Base-by-base conservation (phyloP, 495 filamentous ascomycete species). In the Penicillium diatomitis region DNA sequence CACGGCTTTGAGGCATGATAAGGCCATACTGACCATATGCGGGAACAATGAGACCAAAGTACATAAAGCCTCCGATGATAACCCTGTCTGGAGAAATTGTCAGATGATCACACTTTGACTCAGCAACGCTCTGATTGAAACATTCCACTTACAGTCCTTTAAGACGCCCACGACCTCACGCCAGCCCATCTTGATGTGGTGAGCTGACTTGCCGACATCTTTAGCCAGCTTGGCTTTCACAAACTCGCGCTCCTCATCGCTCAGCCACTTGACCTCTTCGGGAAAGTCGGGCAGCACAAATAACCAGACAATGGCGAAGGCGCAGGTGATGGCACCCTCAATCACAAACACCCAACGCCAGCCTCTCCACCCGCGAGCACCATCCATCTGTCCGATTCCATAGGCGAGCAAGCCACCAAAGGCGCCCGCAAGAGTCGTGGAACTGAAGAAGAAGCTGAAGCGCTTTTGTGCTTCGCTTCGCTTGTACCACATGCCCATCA, bases 401-500 rank as follows among this genome's bases (percentile, higher is more conserved):
- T 78, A 82, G 3, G 90, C 89, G 6, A 95, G 68, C 10, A 95
- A 70, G 8, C 89, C 88, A 36, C 89, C 89, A 53, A 95, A 95
- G 4, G 89, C 89, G 27, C 88, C 88, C 5, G 89, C 88, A 29
- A 95, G 65, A 3, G 84, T 85, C 1, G 90, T 91, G 3, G 81
- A 85, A 52, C 74, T 75, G 74, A 94, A 97, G 73, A 96, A 96
- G 71, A 96, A 86, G 37, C 79, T 84, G 65, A 87, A 96, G 20
- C 91, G 80, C 60, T 85, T 86, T 67, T 95, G 90, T 3, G 90
- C 87, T 69, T 96, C 91, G 27, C 69, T 71, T 30, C 90, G 81
- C 50, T 83, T 83, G 56, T 98, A 98, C 88, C 90, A 95, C 84
- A 88, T 89, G 34, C 82, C 78, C 56, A 88, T 74, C 2, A 94